Percentiles rank a stretch among this genome's conserved stretches.
Conservation (phyloP, 208 protist species). For the Wallacemonas sp. region DNA sequence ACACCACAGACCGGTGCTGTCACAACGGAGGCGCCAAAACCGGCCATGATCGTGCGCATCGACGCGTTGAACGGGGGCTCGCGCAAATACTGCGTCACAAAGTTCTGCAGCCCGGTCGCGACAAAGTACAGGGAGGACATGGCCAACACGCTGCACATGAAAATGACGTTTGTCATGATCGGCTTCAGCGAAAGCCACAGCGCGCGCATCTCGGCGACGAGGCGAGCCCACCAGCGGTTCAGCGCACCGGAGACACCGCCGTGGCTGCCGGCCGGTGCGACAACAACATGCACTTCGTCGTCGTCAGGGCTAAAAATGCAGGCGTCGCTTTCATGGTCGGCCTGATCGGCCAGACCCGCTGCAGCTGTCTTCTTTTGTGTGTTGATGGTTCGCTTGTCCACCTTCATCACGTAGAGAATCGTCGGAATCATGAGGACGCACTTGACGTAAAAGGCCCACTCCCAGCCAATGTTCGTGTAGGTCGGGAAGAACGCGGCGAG, state of each 20-base stretch:
- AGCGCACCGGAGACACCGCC: not conserved
- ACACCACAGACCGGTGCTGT: constrained; percentile 86
- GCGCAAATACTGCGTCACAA: constrained; percentile 90
- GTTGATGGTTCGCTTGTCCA: constrained; percentile 66
- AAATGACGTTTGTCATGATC: constrained; percentile 64
- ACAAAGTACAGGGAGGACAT: constrained; percentile 93
- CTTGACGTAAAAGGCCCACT: constrained; percentile 86
- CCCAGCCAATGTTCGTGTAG: constrained; percentile 64
- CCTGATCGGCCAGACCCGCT: not conserved
- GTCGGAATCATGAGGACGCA: constrained; percentile 74
- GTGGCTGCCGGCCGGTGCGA: not conserved
- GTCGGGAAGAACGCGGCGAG: constrained; percentile 66
- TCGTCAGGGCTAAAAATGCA: constrained; percentile 3
- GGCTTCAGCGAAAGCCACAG: constrained; percentile 29
- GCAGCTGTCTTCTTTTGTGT: not conserved
- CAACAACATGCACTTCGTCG: not conserved
- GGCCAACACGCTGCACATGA: constrained; percentile 74
- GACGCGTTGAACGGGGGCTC: constrained; percentile 78
- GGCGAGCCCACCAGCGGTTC: constrained; percentile 19
- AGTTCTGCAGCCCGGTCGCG: constrained; percentile 90
- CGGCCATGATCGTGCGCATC: constrained; percentile 78
- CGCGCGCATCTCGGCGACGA: constrained; percentile 15
- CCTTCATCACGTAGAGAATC: constrained; percentile 49
- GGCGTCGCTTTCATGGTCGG: constrained; percentile 1
- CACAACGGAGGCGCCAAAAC: constrained; percentile 79